phyloP scores from a whole-genome alignment of 768 basidiomycete species.

The Boletus rubescentipes region DNA sequence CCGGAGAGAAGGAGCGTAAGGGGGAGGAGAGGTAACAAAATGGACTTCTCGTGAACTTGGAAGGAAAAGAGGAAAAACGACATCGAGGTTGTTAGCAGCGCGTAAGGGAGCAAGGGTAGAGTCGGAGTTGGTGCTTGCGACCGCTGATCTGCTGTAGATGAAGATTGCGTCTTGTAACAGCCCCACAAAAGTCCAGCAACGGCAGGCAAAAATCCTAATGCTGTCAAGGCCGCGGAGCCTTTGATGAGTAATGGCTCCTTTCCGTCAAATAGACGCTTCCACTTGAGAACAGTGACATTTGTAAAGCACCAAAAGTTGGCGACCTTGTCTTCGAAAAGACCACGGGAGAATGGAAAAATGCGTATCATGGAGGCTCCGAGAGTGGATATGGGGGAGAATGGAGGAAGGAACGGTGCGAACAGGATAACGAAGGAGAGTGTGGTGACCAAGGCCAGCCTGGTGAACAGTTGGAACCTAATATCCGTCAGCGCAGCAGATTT shows the following conservation, averaged over 20 bases:
- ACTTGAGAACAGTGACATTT: slow-evolving; percentile 80
- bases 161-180: slow-evolving; percentile 32
- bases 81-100: slow-evolving; percentile 77
- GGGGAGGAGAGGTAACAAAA: slow-evolving; percentile 83
- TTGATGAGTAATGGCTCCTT: slow-evolving; percentile 57
- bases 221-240: slow-evolving; percentile 65
- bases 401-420: slow-evolving; percentile 79
- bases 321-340: slow-evolving; percentile 93
- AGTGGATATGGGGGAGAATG: slow-evolving; percentile 49
- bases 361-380: slow-evolving; percentile 69
- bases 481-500: background rate
- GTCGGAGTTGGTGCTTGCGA: slow-evolving; percentile 45
- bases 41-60: slow-evolving; percentile 95
- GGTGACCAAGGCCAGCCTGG: slow-evolving; percentile 65
- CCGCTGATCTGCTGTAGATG: background rate
- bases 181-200: slow-evolving; percentile 46
- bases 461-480: slow-evolving; percentile 51
- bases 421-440: slow-evolving; percentile 60
- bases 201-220: slow-evolving; percentile 65
- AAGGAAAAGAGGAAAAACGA: slow-evolving; percentile 97
- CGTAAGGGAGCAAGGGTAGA: slow-evolving; percentile 72
- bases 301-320: slow-evolving; percentile 98
- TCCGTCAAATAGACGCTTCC: slow-evolving; percentile 46
- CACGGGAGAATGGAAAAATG: slow-evolving; percentile 90
- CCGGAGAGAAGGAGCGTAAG: slow-evolving; percentile 72